phyloP scores from a whole-genome alignment of 177 flowering plant species.

The Tripterygium wilfordii region DNA sequence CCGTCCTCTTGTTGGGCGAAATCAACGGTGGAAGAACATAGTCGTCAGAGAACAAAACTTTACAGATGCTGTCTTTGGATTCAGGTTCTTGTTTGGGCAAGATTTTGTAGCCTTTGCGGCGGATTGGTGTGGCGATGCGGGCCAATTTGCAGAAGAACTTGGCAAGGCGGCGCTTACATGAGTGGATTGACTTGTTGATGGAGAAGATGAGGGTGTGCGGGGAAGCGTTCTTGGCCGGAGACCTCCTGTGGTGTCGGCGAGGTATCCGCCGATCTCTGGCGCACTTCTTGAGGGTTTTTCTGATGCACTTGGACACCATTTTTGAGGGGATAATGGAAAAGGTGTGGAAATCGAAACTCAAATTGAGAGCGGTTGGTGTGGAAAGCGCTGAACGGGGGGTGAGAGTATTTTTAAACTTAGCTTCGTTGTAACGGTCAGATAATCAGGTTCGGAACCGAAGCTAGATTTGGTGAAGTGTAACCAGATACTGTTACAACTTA shows the following conservation, averaged over 20 bases:
- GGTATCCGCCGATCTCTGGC: constrained; percentile 33
- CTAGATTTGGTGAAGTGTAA: no score
- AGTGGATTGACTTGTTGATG: constrained; percentile 53
- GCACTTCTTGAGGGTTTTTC: constrained; percentile 52
- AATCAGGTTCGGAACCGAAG: constrained; percentile 32
- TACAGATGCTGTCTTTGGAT: background rate
- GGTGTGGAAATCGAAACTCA: background rate
- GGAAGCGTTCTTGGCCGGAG: constrained; percentile 41
- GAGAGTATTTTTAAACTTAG: constrained; percentile 3
- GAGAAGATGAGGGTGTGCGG: constrained; percentile 45
- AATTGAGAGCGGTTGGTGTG: constrained; percentile 11
- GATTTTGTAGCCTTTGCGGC: constrained; percentile 37
- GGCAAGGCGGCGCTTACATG: constrained; percentile 65
- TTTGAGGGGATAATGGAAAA: background rate
- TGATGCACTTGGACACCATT: constrained; percentile 67
- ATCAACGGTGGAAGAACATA: constrained; percentile 32
- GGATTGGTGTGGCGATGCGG: constrained; percentile 38
- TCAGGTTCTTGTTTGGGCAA: constrained; percentile 5
- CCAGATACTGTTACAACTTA: no score
- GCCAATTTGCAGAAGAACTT: constrained; percentile 61
- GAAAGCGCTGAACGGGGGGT: constrained; percentile 1
- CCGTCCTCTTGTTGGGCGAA: constrained; percentile 32
- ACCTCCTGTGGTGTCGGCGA: constrained; percentile 23
- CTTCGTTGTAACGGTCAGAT: constrained; percentile 16
- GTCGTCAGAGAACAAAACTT: constrained; percentile 6